These are phyloP conservation scores for Alternaria triticimaculans DNA, from an alignment of 2,329 filamentous ascomycete genomes.

Conservation along the genomic window DNA sequence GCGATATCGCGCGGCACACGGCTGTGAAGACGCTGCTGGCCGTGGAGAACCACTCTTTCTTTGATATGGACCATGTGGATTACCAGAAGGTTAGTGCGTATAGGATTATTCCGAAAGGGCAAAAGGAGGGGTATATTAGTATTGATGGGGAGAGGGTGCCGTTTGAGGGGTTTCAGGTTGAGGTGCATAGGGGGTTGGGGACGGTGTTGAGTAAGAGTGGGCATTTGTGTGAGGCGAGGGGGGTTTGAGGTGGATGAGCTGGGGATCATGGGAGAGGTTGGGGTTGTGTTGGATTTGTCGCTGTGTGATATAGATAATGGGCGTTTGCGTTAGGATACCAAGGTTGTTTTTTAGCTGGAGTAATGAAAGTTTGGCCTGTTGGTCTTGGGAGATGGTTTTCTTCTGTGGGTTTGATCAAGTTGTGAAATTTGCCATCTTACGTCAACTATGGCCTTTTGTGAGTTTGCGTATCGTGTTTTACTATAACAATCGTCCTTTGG, in stretches of 20 bases:
- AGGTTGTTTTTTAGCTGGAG: not conserved
- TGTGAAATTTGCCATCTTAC: too few relatives aligned
- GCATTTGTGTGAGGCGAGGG: conserved; percentile 70
- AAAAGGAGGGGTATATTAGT: conserved; percentile 77
- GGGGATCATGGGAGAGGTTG: not conserved
- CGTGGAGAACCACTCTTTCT: conserved; percentile 76
- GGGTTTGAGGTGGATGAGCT: conserved; percentile 19
- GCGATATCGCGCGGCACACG: conserved; percentile 71
- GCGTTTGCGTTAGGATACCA: not conserved
- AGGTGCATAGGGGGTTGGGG: conserved; percentile 82
- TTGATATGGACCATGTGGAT: conserved; percentile 77
- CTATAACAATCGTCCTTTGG: too few relatives aligned
- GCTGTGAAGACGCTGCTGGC: conserved; percentile 73
- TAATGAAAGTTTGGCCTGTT: not conserved
- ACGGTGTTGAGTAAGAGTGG: conserved; percentile 81
- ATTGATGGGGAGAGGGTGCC: conserved; percentile 90
- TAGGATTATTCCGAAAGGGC: conserved; percentile 75
- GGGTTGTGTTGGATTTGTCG: too few relatives aligned
- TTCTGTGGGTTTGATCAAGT: too few relatives aligned
- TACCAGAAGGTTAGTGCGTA: conserved; percentile 90
- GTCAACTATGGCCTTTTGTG: too few relatives aligned
- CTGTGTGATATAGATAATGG: not conserved
- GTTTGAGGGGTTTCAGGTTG: conserved; percentile 89
- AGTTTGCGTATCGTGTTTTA: too few relatives aligned
- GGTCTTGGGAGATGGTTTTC: too few relatives aligned